These are phyloP conservation scores for Violaceomyces palustris DNA, from an alignment of 1,284 basidiomycete genomes.

Conservation along the genomic window DNA sequence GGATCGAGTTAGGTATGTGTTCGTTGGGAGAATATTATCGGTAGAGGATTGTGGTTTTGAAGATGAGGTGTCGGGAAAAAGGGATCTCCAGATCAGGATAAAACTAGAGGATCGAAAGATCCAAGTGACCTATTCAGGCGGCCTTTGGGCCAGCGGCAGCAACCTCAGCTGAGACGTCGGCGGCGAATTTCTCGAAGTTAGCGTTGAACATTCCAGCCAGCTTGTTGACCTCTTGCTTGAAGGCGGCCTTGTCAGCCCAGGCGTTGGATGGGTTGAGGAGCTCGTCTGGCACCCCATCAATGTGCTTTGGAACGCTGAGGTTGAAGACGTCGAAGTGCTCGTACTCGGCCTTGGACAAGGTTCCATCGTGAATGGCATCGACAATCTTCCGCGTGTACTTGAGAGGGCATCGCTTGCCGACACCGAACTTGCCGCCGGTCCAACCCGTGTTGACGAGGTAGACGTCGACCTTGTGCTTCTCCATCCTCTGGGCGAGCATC, in stretches of 20 bases:
- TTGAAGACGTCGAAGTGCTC: conserved; percentile 63
- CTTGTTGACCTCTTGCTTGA: conserved; percentile 48
- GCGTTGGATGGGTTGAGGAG: conserved; percentile 43
- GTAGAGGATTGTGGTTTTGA: too few species aligned
- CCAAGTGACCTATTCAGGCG: too few species aligned
- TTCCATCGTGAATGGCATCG: conserved; percentile 92
- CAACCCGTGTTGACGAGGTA: conserved; percentile 99
- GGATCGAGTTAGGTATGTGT: too few species aligned
- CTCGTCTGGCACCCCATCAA: conserved; percentile 40
- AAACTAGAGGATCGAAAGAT: too few species aligned
- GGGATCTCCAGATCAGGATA: too few species aligned
- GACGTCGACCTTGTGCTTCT: conserved; percentile 82
- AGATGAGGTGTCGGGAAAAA: too few species aligned
- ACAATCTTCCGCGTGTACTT: conserved; percentile 84
- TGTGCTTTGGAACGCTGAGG: conserved; percentile 41
- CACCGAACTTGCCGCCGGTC: conserved; percentile 90
- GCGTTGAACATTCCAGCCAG: conserved; percentile 51
- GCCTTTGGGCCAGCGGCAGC: conserved; percentile 43
- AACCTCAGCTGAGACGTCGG: conserved; percentile 45
- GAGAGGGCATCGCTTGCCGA: conserved; percentile 53
- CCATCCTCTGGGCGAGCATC: conserved; percentile 96
- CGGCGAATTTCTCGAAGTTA: conserved; percentile 49
- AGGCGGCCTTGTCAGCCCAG: conserved; percentile 43
- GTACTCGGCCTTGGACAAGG: conserved; percentile 77
- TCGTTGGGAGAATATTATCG: too few species aligned